Base-by-base conservation (phyloP, 73 alveolate genomes). In the Blepharisma japonicum region DNA sequence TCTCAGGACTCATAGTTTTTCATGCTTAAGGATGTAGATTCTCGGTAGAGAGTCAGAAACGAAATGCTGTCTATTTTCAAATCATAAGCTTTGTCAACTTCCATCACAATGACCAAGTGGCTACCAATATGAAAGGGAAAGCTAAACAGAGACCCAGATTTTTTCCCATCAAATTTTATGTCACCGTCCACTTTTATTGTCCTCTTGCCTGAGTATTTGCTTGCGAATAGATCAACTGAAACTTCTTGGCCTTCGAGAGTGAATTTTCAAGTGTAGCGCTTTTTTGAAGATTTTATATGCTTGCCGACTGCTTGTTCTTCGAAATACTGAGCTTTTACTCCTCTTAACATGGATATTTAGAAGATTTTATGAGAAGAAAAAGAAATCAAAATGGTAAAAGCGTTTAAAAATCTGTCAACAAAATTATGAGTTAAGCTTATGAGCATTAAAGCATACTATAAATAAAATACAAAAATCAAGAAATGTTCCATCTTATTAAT, bases 261-360 rank as follows among this genome's bases (percentile, higher is more conserved):
- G 84, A 91, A 85, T 32, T 85, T 76, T 95, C 97, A 91, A 42
- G 86, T 77, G 74, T 88, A 91, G 61, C 81, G 76, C 85, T 91
- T 88, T 80, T 91, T 91, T 6, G 97, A 81, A 25, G 77, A 61
- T 27, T 61, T 61, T 27, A 20, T 23, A 23, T 21, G 42, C 32
- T 23, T n/a, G 42, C 77, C 77, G 11, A 61, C 77, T 1, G 42
- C 49, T 61, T 61, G 49, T 23, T 23, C 42, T 20, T 61, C 77
- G 49, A 18, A 61, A 4, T 27, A 53, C 23, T n/a, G 18, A n/a
- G 68, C 68, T 53, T 53, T 53, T n/a, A 53, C 42, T 3, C 42
- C 42, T 32, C 42, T 32, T 32, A 32, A 32, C 42, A 32, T 32
- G 42, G 42, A 32, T 32, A 32, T 32, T 32, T 32, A 32, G 42